Percentiles rank a stretch among this genome's conserved stretches.
Evolutionary conservation across 768 basidiomycete genomes (phyloP).

Genomic region (Phaeotremella skinneri): DNA sequence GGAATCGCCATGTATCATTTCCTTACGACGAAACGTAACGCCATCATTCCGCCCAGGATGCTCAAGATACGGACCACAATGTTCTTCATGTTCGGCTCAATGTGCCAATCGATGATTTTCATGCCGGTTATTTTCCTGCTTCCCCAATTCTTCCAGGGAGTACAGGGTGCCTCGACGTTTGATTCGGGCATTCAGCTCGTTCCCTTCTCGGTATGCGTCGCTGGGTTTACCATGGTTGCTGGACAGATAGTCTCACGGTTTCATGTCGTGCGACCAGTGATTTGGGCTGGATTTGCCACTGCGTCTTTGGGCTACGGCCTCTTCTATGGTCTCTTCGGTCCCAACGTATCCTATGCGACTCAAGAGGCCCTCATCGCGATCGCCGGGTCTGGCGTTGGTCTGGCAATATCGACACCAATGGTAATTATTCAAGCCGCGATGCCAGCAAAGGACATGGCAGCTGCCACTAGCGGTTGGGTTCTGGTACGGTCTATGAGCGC

Average conservation of each 20-base stretch:
- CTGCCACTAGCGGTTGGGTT: constrained; percentile 43
- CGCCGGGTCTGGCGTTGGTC: constrained; percentile 33
- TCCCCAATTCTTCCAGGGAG: constrained; percentile 48
- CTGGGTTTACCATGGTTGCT: constrained; percentile 29
- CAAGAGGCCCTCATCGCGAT: constrained; percentile 37
- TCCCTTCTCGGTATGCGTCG: constrained; percentile 30
- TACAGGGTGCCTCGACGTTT: constrained; percentile 21
- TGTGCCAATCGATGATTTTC: constrained; percentile 41
- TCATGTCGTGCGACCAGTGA: constrained; percentile 39
- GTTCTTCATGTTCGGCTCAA: constrained; percentile 42
- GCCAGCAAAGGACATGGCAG: constrained; percentile 49
- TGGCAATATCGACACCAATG: constrained; percentile 43
- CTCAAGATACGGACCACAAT: constrained; percentile 49
- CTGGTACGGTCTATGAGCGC: constrained; percentile 39
- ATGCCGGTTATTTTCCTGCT: constrained; percentile 29
- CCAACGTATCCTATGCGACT: constrained; percentile 19
- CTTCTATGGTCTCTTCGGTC: constrained; percentile 22
- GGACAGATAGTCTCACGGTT: constrained; percentile 37
- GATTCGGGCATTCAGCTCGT: constrained; percentile 38
- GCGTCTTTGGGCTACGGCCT: constrained; percentile 33
- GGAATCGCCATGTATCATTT: constrained; percentile 24
- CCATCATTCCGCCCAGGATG: constrained; percentile 51
- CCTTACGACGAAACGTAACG: constrained; percentile 49
- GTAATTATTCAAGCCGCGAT: constrained; percentile 46
- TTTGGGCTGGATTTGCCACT: constrained; percentile 42